Percentiles rank a stretch among this genome's conserved stretches.
These are phyloP conservation scores for Cnidoscolus chayamansa DNA, from an alignment of 441 rosid species.

Conservation along the genomic window DNA sequence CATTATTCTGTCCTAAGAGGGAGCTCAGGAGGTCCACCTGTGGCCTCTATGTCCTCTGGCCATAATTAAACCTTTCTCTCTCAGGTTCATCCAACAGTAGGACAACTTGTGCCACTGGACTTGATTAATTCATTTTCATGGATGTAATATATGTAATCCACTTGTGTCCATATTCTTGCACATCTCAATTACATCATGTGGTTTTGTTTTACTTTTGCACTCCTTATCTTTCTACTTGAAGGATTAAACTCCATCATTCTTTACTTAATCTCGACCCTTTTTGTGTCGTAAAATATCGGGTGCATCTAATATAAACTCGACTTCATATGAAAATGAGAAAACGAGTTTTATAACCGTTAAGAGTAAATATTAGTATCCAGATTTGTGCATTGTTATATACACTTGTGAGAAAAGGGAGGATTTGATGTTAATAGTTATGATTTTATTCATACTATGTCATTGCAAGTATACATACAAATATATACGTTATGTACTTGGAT, in stretches of 20 bases:
- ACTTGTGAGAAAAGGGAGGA: slow-evolving; percentile 9
- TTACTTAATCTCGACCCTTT: too few species aligned
- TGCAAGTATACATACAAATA: slow-evolving; percentile 39
- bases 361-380: too few species aligned
- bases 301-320: too few species aligned
- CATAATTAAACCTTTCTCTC: slow-evolving; percentile 23
- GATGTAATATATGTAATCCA: not conserved
- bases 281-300: too few species aligned
- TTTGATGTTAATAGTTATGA: slow-evolving; percentile 22
- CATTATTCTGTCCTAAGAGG: slow-evolving; percentile 23
- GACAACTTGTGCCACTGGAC: slow-evolving; percentile 27
- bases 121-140: not conserved
- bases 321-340: too few species aligned
- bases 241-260: too few species aligned
- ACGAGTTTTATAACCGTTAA: too few species aligned
- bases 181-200: not conserved
- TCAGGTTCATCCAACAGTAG: slow-evolving; percentile 30
- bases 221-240: not conserved
- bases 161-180: slow-evolving; percentile 13
- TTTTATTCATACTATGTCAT: slow-evolving; percentile 37
- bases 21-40: slow-evolving; percentile 36
- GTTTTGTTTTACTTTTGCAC: not conserved
- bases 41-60: slow-evolving; percentile 24
- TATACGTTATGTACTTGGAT: slow-evolving; percentile 34
- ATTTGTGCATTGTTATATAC: too few species aligned